Evolutionary conservation across 495 filamentous ascomycete genomes (phyloP), one percentile per base, ranked within the genome.

Genomic region (Penicillium odoratum): DNA sequence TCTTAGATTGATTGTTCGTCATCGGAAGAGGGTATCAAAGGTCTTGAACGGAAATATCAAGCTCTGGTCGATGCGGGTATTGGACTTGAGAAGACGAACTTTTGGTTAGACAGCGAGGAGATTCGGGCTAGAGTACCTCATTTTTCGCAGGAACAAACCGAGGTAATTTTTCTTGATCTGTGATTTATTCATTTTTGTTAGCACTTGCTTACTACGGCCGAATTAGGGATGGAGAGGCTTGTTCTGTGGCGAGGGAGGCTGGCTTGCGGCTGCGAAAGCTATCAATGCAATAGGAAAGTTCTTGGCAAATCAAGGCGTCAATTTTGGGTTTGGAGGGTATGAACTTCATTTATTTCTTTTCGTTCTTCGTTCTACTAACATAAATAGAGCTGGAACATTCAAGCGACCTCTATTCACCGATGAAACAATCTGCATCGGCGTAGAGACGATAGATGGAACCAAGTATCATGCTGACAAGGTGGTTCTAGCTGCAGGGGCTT

Each of bases 401-500:
- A 60, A 58, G 29, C 51, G 30, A 16, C 62, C 62, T 26, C 29
- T 64, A 1, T 61, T 64, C 31, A 46, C 49, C 3, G 58, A 64
- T 43, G 55, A 43, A 30, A 48, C n/a, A 5, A 61, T 58, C 1
- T 69, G 66, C 51, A 59, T 58, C n/a, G 73, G 71, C 7, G 62
- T 73, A 18, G 65, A 69, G 44, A 70, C 73, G 0, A 48, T 62
- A 21, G 73, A 74, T 16, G 73, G 69, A 21, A 69, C 63, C 0
- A 66, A 65, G 53, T 70, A 74, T 26, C 64, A 65, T 15, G 69
- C 71, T 11, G 68, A 76, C 38, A 73, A 71, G 33, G 63, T 76
- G 0, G 64, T 76, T 26, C 53, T 76, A 53, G 71, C 73, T 45
- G 57, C 71, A 8, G 73, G 73, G 48, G 71, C 73, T 29, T 76